Conservation (phyloP, 352 stramenopile genomes). For the Phytophthora constricta region DNA sequence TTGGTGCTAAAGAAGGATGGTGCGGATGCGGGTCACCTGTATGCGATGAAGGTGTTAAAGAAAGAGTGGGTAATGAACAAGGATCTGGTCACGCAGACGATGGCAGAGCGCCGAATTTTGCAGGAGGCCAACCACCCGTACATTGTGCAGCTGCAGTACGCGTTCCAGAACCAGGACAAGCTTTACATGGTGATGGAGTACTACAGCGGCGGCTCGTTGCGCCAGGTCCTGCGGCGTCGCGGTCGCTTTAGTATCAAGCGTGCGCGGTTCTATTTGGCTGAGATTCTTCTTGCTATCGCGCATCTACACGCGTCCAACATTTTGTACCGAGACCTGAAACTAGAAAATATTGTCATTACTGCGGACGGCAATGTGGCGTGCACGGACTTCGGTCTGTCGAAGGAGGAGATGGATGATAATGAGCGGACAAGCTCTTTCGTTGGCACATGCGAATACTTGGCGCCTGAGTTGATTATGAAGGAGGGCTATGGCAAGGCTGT, state of each 20-base stretch:
- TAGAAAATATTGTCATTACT: constrained; percentile 81
- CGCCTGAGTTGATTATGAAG: constrained; percentile 75
- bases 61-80: constrained; percentile 88
- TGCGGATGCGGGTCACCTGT: constrained; percentile 60
- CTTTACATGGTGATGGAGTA: constrained; percentile 88
- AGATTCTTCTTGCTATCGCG: constrained; percentile 73
- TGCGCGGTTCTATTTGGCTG: constrained; percentile 68
- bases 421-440: constrained; percentile 73
- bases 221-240: constrained; percentile 67
- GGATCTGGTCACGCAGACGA: constrained; percentile 78
- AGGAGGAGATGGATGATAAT: constrained; percentile 78
- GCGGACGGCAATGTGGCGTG: constrained; percentile 74
- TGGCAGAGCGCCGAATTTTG: constrained; percentile 76
- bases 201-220: constrained; percentile 73
- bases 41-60: constrained; percentile 83
- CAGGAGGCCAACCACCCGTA: constrained; percentile 80
- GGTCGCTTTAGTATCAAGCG: constrained; percentile 78
- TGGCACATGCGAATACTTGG: constrained; percentile 79
- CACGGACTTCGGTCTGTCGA: constrained; percentile 79
- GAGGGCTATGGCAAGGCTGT: constrained; percentile 75
- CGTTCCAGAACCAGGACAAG: constrained; percentile 84
- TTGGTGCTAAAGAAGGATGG: constrained; percentile 77
- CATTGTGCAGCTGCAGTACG: constrained; percentile 79
- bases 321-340: constrained; percentile 77
- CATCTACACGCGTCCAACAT: constrained; percentile 72